Conservation (phyloP, 129 eudicot genomes). For the Solidago caesia region DNA sequence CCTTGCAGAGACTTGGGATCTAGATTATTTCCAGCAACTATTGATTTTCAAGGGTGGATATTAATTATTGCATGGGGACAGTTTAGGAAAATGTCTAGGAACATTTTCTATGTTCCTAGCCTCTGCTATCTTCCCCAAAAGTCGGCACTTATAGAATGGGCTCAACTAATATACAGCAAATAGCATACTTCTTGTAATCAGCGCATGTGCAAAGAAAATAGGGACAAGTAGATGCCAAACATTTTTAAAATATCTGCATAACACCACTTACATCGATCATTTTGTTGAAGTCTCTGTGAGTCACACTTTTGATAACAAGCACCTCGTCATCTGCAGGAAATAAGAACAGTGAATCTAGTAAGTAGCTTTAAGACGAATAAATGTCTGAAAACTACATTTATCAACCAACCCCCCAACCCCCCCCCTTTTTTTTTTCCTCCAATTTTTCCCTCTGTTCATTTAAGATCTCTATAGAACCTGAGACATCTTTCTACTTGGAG, state of each 20-base stretch:
- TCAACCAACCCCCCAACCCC: background rate
- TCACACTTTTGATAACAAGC: slow-evolving; percentile 90
- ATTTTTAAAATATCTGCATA: background rate
- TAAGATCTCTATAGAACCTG: slow-evolving; percentile 16
- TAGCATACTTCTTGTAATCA: background rate
- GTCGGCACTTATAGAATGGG: background rate
- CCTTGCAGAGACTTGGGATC: slow-evolving; percentile 3
- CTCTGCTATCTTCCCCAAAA: slow-evolving; percentile 10
- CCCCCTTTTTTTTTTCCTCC: no score
- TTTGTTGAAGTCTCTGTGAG: slow-evolving; percentile 84
- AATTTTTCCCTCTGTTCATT: background rate
- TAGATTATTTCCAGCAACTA: slow-evolving; percentile 4
- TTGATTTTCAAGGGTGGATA: background rate
- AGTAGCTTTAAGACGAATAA: slow-evolving; percentile 18
- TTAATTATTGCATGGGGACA: background rate
- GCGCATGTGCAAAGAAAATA: background rate
- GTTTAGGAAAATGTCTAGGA: slow-evolving; percentile 10
- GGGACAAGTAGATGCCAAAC: background rate
- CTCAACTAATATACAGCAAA: slow-evolving; percentile 22
- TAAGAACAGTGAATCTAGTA: background rate
- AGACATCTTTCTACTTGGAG: background rate
- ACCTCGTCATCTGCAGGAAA: slow-evolving; percentile 70
- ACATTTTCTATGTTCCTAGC: slow-evolving; percentile 5
- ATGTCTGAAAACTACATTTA: background rate
- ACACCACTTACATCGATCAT: slow-evolving; percentile 74